Percentiles rank a stretch among this genome's conserved stretches.
Evolutionary conservation across 78 protist genomes (phyloP).

Genomic region (Guillardia theta): DNA sequence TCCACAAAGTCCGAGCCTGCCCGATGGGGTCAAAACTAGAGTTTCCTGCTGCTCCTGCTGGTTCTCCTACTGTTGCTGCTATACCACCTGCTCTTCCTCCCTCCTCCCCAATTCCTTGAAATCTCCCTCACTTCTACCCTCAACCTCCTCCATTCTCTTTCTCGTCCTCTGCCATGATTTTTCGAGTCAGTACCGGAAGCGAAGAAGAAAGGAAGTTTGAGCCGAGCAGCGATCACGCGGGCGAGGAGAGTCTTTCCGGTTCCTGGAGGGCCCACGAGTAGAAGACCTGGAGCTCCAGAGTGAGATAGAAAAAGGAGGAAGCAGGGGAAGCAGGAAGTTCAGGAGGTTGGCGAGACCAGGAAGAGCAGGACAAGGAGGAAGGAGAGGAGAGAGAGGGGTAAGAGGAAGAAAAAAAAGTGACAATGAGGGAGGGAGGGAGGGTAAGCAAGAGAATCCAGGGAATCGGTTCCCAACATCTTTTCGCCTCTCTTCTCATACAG

Average conservation of each 20-base stretch:
- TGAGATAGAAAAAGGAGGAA: not conserved
- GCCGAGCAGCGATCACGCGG: slow-evolving; percentile 72
- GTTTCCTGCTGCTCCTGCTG: not conserved
- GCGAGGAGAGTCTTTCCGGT: slow-evolving; percentile 90
- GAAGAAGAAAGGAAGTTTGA: not conserved
- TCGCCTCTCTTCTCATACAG: too few relatives aligned
- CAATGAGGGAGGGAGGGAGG: not conserved
- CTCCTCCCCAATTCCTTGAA: too few relatives aligned
- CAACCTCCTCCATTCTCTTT: too few relatives aligned
- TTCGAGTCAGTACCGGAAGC: not conserved
- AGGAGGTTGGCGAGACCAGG: too few relatives aligned
- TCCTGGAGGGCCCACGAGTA: slow-evolving; percentile 92
- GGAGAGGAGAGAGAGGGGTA: not conserved
- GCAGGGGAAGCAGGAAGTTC: not conserved
- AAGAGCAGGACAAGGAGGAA: not conserved
- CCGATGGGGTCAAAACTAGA: slow-evolving; percentile 66
- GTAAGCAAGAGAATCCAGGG: not conserved
- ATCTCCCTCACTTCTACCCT: too few relatives aligned
- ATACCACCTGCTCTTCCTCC: too few relatives aligned
- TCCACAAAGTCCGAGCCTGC: slow-evolving; percentile 84
- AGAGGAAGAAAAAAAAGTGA: not conserved
- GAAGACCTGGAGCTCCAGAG: not conserved
- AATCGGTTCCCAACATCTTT: too few relatives aligned
- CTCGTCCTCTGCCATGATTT: too few relatives aligned
- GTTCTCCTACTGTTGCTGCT: too few relatives aligned